Conservation (phyloP, 2,329 filamentous ascomycete species). For the Colletotrichum aenigma region DNA sequence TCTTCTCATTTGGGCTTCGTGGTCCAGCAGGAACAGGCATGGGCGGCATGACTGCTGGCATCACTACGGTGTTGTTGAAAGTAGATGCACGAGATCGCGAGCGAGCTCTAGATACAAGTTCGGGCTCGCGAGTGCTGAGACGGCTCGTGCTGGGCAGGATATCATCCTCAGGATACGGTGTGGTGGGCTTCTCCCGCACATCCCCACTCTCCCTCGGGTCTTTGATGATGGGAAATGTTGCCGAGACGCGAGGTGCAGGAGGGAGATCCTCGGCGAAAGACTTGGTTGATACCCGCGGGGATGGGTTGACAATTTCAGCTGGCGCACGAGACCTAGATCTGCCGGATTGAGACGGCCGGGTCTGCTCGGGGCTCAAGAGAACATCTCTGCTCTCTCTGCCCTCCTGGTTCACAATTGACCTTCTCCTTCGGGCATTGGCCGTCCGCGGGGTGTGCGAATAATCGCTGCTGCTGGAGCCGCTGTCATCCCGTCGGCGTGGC, state of each 20-base stretch:
- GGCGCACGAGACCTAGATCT: conserved; percentile 38
- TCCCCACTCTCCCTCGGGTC: conserved; percentile 11
- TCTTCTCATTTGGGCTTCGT: conserved; percentile 25
- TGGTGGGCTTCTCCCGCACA: conserved; percentile 19
- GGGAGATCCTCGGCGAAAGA: conserved; percentile 15
- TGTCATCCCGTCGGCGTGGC: conserved; percentile 33
- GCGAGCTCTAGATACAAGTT: conserved; percentile 1
- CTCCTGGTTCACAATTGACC: conserved; percentile 39
- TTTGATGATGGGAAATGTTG: conserved; percentile 31
- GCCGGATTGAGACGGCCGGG: conserved; percentile 10
- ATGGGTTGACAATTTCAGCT: conserved; percentile 31
- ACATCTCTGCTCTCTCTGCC: conserved; percentile 24
- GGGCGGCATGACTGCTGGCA: conserved; percentile 23
- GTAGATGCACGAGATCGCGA: conserved; percentile 31
- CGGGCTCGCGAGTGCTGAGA: conserved; percentile 8
- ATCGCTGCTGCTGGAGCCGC: conserved; percentile 45
- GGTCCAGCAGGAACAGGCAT: conserved; percentile 23
- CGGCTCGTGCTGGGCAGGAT: conserved; percentile 29
- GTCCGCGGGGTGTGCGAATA: conserved; percentile 31
- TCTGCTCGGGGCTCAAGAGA: conserved; percentile 25
- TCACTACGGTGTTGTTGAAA: conserved; percentile 20
- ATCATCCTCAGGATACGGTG: conserved; percentile 31
- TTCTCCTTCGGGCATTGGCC: conserved; percentile 33
- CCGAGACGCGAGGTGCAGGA: conserved; percentile 27
- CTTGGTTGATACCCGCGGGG: conserved; percentile 26